These are phyloP conservation scores for Lactarius pseudohatsudake DNA, from an alignment of 768 basidiomycete species.

Conservation along the genomic window DNA sequence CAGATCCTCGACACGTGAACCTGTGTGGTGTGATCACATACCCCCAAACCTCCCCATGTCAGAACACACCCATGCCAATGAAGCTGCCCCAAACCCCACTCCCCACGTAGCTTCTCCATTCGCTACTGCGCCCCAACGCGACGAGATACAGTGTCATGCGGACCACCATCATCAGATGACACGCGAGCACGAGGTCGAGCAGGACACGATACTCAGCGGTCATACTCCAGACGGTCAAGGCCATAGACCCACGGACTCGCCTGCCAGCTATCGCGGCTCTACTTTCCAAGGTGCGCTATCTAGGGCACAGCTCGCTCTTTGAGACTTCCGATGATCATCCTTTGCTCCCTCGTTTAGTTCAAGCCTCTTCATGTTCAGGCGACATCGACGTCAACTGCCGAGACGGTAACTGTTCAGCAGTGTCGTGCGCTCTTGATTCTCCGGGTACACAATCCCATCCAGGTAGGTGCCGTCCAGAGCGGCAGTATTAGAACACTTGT, in stretches of 20 bases:
- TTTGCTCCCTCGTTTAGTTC: background rate
- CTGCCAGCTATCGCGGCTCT: background rate
- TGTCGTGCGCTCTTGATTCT: background rate
- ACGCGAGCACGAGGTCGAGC: background rate
- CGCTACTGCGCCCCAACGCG: background rate
- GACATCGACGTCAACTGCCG: background rate
- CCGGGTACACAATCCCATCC: background rate
- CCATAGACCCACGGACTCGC: slow-evolving; percentile 8
- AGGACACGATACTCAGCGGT: slow-evolving; percentile 4
- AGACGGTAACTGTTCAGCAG: background rate
- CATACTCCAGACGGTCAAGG: slow-evolving; percentile 19
- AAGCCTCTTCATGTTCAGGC: slow-evolving; percentile 1
- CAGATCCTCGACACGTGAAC: background rate
- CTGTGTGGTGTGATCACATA: background rate
- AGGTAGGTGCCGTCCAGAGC: slow-evolving; percentile 1
- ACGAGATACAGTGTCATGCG: background rate
- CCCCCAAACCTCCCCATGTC: background rate
- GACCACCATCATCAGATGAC: background rate
- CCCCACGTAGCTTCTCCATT: background rate
- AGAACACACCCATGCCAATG: background rate
- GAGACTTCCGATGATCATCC: background rate
- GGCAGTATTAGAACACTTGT: background rate
- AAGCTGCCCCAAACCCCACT: background rate
- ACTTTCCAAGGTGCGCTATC: background rate
- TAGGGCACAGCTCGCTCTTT: background rate